Evolutionary conservation across 371 early-diverging fungal species (phyloP).

Genomic region (Synchytrium microbalum): DNA sequence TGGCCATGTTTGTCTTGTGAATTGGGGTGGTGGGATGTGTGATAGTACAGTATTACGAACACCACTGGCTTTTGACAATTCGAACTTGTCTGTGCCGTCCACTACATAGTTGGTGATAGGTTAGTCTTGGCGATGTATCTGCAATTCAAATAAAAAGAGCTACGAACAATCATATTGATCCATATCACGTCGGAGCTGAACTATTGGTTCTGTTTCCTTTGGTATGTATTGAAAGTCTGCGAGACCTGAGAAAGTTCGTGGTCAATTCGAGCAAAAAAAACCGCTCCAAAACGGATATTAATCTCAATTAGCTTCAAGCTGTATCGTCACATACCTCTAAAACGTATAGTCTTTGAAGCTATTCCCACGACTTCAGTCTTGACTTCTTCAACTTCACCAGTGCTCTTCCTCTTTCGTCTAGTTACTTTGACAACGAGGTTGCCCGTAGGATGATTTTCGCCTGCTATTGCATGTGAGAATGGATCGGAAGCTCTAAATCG

Average conservation of each 20-base stretch:
- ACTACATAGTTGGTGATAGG: slow-evolving; percentile 14
- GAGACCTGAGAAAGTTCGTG: slow-evolving; percentile 27
- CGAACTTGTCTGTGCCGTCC: slow-evolving; percentile 30
- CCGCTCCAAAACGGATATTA: slow-evolving; percentile 5
- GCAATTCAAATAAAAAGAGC: neutral
- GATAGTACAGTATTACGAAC: slow-evolving; percentile 21
- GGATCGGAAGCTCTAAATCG: slow-evolving; percentile 46
- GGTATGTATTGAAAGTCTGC: slow-evolving; percentile 52
- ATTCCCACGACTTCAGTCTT: slow-evolving; percentile 30
- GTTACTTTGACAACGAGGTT: slow-evolving; percentile 55
- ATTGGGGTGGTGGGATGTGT: slow-evolving; percentile 47
- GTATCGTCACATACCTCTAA: slow-evolving; percentile 24
- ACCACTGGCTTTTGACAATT: slow-evolving; percentile 26
- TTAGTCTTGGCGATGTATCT: neutral
- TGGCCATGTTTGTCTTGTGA: slow-evolving; percentile 42
- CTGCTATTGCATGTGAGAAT: slow-evolving; percentile 56
- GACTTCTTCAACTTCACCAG: slow-evolving; percentile 24
- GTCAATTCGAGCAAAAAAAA: slow-evolving; percentile 19
- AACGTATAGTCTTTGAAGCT: slow-evolving; percentile 44
- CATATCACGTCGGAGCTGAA: slow-evolving; percentile 31
- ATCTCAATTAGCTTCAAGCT: neutral
- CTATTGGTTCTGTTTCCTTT: slow-evolving; percentile 33
- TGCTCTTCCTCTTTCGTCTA: slow-evolving; percentile 27
- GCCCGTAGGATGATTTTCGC: slow-evolving; percentile 40
- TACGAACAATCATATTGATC: slow-evolving; percentile 35